Conservation (phyloP, 2,329 filamentous ascomycete genomes). For the Coleophoma cylindrospora region DNA sequence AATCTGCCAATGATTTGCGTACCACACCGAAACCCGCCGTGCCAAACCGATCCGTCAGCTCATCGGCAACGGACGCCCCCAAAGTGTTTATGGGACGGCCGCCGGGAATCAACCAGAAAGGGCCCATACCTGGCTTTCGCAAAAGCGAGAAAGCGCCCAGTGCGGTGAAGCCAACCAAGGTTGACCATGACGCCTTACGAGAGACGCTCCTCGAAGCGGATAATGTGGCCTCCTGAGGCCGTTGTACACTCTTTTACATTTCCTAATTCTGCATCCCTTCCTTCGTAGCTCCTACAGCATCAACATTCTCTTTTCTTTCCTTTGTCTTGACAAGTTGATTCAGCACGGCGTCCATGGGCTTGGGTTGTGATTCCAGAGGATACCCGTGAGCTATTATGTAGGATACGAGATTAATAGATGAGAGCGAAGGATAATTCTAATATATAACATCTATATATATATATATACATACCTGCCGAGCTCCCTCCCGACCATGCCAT, state of each 20-base stretch:
- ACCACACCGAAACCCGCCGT: conserved; percentile 1
- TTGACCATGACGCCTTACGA: conserved; percentile 24
- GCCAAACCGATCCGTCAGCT: conserved; percentile 21
- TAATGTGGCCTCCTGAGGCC: background rate
- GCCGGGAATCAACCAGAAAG: conserved; percentile 75
- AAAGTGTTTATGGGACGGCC: conserved; percentile 39
- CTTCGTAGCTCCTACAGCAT: background rate
- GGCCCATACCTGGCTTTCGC: conserved; percentile 67
- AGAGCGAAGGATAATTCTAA: too few relatives aligned
- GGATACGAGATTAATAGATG: too few relatives aligned
- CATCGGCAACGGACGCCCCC: conserved; percentile 29
- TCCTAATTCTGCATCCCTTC: background rate
- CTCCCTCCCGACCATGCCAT: too few relatives aligned
- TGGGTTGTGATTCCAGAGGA: too few relatives aligned
- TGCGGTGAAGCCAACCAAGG: conserved; percentile 17
- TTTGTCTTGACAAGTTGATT: background rate
- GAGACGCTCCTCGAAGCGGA: conserved; percentile 19
- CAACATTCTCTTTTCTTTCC: background rate
- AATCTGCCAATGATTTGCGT: conserved; percentile 19
- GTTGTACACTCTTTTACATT: background rate
- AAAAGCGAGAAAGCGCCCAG: conserved; percentile 29
- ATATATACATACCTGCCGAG: too few relatives aligned
- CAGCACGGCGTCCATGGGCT: too few relatives aligned
- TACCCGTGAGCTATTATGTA: too few relatives aligned
- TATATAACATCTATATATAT: too few relatives aligned